Percentiles rank a stretch among this genome's conserved stretches.
Conservation (phyloP, 2,329 filamentous ascomycete genomes). For the Trichoderma oligosporum region DNA sequence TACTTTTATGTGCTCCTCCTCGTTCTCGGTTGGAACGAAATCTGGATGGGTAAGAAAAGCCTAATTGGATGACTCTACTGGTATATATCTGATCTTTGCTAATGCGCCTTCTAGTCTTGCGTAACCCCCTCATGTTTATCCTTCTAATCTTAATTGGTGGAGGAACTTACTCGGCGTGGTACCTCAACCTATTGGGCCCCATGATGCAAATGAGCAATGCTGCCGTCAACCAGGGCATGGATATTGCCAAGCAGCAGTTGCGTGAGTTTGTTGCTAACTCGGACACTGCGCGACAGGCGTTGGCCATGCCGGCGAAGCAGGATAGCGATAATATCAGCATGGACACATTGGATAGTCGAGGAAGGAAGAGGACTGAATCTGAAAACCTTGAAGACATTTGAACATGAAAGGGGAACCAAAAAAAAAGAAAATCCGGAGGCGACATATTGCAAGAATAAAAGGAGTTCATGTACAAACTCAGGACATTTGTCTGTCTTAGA, state of each 20-base stretch:
- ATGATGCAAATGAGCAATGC: constrained; percentile 95
- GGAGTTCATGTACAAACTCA: not conserved
- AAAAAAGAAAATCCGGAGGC: not conserved
- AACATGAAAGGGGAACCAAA: constrained; percentile 15
- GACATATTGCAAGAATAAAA: constrained; percentile 2
- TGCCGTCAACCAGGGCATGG: constrained; percentile 77
- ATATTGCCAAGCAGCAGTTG: constrained; percentile 87
- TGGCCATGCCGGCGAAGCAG: constrained; percentile 63
- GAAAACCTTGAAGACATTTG: constrained; percentile 62
- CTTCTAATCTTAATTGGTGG: constrained; percentile 73
- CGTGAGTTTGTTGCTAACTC: constrained; percentile 84
- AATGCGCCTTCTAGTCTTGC: constrained; percentile 60
- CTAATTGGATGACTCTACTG: constrained; percentile 44
- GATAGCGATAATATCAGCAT: constrained; percentile 51
- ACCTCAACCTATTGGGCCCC: constrained; percentile 89
- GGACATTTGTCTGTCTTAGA: not conserved
- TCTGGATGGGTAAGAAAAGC: constrained; percentile 67
- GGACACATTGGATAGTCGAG: constrained; percentile 57
- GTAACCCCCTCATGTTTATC: constrained; percentile 90
- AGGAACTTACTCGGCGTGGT: constrained; percentile 85
- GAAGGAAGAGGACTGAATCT: constrained; percentile 45
- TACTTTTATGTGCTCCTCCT: constrained; percentile 92
- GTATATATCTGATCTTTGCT: not conserved
- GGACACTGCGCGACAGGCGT: constrained; percentile 78
- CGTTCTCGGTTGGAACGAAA: constrained; percentile 97